These are phyloP conservation scores for Blastobotrys parvus DNA, from an alignment of 805 yeast genomes.

Conservation along the genomic window DNA sequence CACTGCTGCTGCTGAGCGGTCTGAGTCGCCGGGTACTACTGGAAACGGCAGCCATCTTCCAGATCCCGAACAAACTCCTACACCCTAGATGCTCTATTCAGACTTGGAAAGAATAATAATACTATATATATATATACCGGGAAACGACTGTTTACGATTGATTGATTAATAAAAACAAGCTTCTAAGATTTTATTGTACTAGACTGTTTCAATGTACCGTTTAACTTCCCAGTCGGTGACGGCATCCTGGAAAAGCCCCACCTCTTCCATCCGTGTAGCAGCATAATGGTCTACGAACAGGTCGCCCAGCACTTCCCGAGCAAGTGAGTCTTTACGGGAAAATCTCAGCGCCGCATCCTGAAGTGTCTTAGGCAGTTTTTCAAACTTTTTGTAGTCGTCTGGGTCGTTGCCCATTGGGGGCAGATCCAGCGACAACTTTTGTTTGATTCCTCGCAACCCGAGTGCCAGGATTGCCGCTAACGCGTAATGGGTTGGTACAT, in stretches of 20 bases:
- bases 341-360: slow-evolving; percentile 22
- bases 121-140: too few species aligned
- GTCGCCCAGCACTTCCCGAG: slow-evolving; percentile 32
- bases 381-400: slow-evolving; percentile 15
- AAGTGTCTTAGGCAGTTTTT: slow-evolving; percentile 22
- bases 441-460: slow-evolving; percentile 25
- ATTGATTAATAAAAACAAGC: too few species aligned
- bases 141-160: too few species aligned
- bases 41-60: too few species aligned
- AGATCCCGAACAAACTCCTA: too few species aligned
- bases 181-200: too few species aligned
- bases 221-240: slow-evolving; percentile 30
- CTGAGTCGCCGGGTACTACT: too few species aligned
- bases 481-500: slow-evolving; percentile 29
- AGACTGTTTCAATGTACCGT: slow-evolving; percentile 27
- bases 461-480: slow-evolving; percentile 27
- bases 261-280: slow-evolving; percentile 25
- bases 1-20: too few species aligned
- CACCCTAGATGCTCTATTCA: too few species aligned
- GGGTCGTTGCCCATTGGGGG: slow-evolving; percentile 25
- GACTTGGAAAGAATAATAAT: too few species aligned
- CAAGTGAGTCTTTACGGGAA: slow-evolving; percentile 19
- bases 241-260: slow-evolving; percentile 23
- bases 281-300: slow-evolving; percentile 29
- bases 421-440: slow-evolving; percentile 17